phyloP scores from a whole-genome alignment of 495 filamentous ascomycete genomes.

The Melanomma pulvis-pyrius region DNA sequence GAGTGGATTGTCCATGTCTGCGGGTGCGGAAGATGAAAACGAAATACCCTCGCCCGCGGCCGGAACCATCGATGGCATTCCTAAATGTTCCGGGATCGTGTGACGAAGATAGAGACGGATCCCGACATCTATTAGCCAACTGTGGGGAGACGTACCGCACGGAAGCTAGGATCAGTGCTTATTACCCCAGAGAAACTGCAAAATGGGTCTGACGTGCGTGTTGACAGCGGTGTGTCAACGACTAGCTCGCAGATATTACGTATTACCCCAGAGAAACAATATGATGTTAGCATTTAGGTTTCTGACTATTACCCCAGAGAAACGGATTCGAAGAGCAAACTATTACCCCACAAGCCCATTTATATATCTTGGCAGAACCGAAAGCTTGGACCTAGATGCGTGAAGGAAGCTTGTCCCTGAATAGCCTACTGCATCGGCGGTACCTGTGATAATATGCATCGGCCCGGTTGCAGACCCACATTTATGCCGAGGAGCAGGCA shows the following conservation, averaged over 20 bases:
- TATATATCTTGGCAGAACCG: neutral
- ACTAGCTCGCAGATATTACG: neutral
- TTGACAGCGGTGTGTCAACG: neutral
- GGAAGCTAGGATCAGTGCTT: no score
- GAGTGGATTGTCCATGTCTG: no score
- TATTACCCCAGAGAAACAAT: neutral
- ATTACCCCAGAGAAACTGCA: neutral
- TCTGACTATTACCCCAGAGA: neutral
- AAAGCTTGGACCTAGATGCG: neutral
- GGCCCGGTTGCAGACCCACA: neutral
- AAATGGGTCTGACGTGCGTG: neutral
- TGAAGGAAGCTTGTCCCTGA: conserved; percentile 1
- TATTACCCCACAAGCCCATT: neutral
- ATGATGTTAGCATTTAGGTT: neutral
- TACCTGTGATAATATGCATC: neutral
- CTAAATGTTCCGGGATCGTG: no score
- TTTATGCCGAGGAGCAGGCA: neutral
- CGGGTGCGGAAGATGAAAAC: no score
- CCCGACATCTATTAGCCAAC: neutral
- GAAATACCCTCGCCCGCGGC: no score
- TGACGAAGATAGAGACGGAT: neutral
- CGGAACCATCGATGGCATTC: no score
- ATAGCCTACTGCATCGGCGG: neutral
- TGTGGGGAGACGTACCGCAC: no score
- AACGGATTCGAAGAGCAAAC: neutral